Conservation (phyloP, 208 protist species). For the Balamuthia mandrillaris region DNA sequence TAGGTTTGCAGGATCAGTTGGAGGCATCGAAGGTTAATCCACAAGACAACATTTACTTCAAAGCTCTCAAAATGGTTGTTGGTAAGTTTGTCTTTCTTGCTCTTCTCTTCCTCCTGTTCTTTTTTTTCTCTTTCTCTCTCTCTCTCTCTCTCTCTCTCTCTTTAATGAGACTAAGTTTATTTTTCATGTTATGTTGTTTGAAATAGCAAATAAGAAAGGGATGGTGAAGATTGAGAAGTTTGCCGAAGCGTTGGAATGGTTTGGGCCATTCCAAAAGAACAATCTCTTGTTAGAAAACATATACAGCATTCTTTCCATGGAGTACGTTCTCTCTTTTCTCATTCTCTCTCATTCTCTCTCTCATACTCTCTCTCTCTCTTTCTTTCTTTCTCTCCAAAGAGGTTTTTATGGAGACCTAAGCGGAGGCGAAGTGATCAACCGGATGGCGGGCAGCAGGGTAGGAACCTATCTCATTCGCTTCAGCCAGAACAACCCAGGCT, state of each 20-base stretch:
- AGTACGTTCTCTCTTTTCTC: not conserved
- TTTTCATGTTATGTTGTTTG: not conserved
- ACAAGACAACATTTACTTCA: not conserved
- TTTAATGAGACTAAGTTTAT: not conserved
- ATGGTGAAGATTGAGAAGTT: constrained; percentile 35
- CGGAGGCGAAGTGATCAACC: not conserved
- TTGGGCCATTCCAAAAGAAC: constrained; percentile 12
- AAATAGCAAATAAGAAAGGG: not conserved
- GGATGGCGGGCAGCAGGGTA: constrained; percentile 39
- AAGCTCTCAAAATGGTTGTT: not conserved
- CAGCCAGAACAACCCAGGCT: not conserved
- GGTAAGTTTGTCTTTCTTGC: not conserved
- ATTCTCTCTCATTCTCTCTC: not conserved
- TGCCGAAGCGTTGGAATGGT: constrained; percentile 32
- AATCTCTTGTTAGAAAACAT: constrained; percentile 15
- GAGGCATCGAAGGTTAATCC: constrained; percentile 7
- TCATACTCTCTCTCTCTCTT: not conserved
- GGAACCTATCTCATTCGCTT: not conserved
- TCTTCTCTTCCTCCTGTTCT: not conserved
- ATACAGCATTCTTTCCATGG: constrained; percentile 5
- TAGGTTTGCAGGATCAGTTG: not conserved
- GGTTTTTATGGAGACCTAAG: constrained; percentile 33
- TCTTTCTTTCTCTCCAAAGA: not conserved
- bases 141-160: not conserved
- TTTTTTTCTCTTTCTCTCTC: not conserved